phyloP scores from a whole-genome alignment of 2,329 filamentous ascomycete species.

The Penicillium sclerotiorum region DNA sequence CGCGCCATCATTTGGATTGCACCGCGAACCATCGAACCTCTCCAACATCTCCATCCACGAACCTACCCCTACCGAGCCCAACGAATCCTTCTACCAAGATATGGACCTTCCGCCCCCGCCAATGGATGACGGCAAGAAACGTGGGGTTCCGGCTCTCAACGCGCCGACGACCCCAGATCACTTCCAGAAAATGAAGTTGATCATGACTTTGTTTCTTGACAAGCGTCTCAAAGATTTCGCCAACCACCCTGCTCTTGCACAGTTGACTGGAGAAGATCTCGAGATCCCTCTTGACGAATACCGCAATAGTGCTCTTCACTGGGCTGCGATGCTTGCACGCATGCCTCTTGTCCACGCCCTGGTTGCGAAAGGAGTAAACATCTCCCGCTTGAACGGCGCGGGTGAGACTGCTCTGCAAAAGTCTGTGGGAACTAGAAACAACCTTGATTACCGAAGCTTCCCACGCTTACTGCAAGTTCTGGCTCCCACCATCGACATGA shows the following conservation, averaged over 20 bases:
- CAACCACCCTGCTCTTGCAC: constrained; percentile 74
- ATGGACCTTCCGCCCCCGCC: constrained; percentile 34
- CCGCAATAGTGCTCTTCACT: constrained; percentile 85
- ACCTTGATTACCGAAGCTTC: constrained; percentile 86
- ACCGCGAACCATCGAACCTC: constrained; percentile 33
- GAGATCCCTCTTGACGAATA: constrained; percentile 91
- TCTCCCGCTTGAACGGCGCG: constrained; percentile 82
- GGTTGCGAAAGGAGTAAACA: constrained; percentile 81
- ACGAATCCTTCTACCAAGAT: constrained; percentile 51
- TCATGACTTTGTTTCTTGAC: constrained; percentile 83
- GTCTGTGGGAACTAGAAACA: constrained; percentile 90
- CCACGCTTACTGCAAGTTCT: constrained; percentile 87
- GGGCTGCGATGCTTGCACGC: constrained; percentile 90
- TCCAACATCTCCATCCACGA: constrained; percentile 44
- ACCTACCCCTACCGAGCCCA: constrained; percentile 49
- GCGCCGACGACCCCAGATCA: constrained; percentile 63
- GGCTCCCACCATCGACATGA: constrained; percentile 84
- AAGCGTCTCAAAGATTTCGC: constrained; percentile 69
- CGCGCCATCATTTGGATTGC: constrained; percentile 38
- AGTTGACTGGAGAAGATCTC: constrained; percentile 76
- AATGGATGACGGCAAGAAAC: constrained; percentile 34
- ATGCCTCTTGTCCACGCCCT: constrained; percentile 79
- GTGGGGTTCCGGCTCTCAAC: constrained; percentile 48
- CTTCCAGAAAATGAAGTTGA: constrained; percentile 76
- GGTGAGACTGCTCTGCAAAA: constrained; percentile 94